Evolutionary conservation across 225 moss, liverwort and hornwort genomes (phyloP), one percentile per base, ranked within the genome.

Genomic region (Rhytidiadelphus loreus): DNA sequence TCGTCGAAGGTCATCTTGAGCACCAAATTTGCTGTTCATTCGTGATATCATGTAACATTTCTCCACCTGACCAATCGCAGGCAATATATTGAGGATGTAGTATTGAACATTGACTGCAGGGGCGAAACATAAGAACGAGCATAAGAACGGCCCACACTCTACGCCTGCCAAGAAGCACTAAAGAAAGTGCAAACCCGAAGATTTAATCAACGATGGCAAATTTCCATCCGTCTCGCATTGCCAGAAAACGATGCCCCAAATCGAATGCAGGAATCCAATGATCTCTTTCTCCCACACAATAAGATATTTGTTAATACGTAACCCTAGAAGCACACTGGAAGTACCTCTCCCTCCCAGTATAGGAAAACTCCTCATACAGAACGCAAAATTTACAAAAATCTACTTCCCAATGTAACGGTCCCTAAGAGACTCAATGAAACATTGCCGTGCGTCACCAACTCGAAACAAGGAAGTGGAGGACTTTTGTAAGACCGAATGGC

Each of bases 41-140:
- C 93, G 87, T 58, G 92, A 93, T 88, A 94, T 88, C 68, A 73
- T 89, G 75, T 94, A 92, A 87, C 93, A 94, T 90, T 91, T 90
- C 90, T 93, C 89, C 90, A 94, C 94, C 94, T 93, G 89, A 63
- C 37, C 74, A 84, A 76, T 57, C 58, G 74, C 66, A 84, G 25
- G 72, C 72, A 88, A 60, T 15, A 28, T 15, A 41, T 43, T 73
- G 41, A 91, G 79, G 26, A 87, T 68, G 48, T 30, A 79, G 74
- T 44, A 56, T 30, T 39, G 56, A 76, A 61, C 64, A 53, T 58
- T 71, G 64, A 64, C 35, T 80, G 74, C 56, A 86, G 58, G 52
- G 73, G 37, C 58, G 65, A 73, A 74, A 77, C 60, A 59, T 7
- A 48, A 35, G 32, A 60, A 86, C 32, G 30, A 74, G 70, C 60